A percentile compares a stretch with the other conserved stretches of the same genome.
These are phyloP conservation scores for Podospora pseudopauciseta DNA, from an alignment of 495 filamentous ascomycete genomes.

Conservation along the genomic window DNA sequence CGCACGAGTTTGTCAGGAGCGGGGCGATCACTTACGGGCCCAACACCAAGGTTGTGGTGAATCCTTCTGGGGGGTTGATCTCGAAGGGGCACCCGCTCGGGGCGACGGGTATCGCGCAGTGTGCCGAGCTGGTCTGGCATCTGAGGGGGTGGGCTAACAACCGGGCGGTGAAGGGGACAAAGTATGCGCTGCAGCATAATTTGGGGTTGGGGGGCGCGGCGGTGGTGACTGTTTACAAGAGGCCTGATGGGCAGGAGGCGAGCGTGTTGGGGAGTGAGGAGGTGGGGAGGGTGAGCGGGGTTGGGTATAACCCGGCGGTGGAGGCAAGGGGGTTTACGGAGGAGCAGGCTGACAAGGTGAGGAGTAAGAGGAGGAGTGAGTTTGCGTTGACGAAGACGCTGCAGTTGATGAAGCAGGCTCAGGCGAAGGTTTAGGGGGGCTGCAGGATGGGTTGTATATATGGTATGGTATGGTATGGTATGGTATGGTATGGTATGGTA, in stretches of 20 bases:
- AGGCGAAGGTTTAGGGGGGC: constrained; percentile 25
- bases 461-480: background rate
- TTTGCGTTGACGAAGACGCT: constrained; percentile 74
- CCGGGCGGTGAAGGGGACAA: constrained; percentile 63
- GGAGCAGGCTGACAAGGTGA: constrained; percentile 65
- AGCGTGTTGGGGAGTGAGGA: constrained; percentile 51
- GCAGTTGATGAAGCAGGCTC: constrained; percentile 59
- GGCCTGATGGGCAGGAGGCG: constrained; percentile 71
- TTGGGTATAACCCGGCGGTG: constrained; percentile 92
- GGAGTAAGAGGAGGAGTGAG: constrained; percentile 61
- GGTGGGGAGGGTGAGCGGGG: constrained; percentile 59
- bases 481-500: background rate
- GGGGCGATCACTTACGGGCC: constrained; percentile 94
- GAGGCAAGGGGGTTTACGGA: constrained; percentile 81
- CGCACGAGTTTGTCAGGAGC: constrained; percentile 83
- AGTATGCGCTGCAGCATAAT: constrained; percentile 84
- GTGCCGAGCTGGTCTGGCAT: constrained; percentile 95
- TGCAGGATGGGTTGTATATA: background rate
- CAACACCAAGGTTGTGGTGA: constrained; percentile 65
- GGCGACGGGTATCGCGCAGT: constrained; percentile 89
- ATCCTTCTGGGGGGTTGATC: constrained; percentile 90
- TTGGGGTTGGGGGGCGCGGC: constrained; percentile 87
- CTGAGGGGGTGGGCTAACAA: constrained; percentile 96
- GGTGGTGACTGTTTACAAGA: constrained; percentile 84
- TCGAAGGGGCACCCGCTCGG: constrained; percentile 95